Evolutionary conservation across 1,284 basidiomycete species (phyloP), one percentile per base, ranked within the genome.

Genomic region (Filobasidium uniguttulatum): DNA sequence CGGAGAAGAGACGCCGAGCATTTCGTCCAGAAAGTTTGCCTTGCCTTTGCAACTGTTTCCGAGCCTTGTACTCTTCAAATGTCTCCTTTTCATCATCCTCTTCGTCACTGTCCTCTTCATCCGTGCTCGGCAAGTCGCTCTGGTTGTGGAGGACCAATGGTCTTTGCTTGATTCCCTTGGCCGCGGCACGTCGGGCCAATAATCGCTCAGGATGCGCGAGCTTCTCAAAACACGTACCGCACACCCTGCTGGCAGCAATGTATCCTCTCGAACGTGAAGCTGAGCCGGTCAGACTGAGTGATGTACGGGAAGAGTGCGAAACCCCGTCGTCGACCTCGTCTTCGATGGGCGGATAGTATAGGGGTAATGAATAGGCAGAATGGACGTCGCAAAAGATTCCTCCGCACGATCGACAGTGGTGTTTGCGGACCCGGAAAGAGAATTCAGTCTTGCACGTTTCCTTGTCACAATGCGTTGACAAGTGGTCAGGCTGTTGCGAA

Each of bases 391-490:
- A 53, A 17, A 53, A 53, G 35, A 53, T 49, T 19, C 47, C 46
- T n/a, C 51, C 51, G 22, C 51, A 53, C 8, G 33, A 33, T 23
- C 51, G 51, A 48, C 51, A 53, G 31, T 53, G 51, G 34, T 53
- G 51, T 10, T 46, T 46, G 19, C 51, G 41, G 22, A 48, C 38
- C 7, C 45, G 46, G 37, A 52, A 47, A 46, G 33, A 47, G 31
- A 52, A 52, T 14, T 43, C 38, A 40, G 30, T 31, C 6, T 31
- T 26, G 20, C 50, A 52, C 26, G 46, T 40, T 3, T 40, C 40
- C 23, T 43, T 36, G 34, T 52, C 50, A 33, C 50, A 52, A n/a
- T 29, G 35, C 17, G 46, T 46, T 5, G 50, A 47, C 38, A 52
- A 36, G 41, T 52, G 37, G 25, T 52, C 50, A 15, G 43, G 50